Base-by-base conservation (phyloP, 108 stramenopile genomes). In the Nannochloropsis salina region DNA sequence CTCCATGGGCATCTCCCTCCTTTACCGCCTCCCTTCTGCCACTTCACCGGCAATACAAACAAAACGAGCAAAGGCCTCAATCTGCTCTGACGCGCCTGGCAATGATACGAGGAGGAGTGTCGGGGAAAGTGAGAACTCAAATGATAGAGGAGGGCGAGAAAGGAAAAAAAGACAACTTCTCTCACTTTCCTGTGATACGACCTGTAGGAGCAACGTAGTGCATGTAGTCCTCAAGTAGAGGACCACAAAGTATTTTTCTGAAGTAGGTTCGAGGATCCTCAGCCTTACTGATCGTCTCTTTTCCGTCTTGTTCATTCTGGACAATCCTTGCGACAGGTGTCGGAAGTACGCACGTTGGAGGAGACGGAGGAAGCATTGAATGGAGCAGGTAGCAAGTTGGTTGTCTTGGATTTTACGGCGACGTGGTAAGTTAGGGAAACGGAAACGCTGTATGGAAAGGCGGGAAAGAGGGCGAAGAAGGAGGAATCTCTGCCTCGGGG, bases 321-420 rank as follows among this genome's bases (percentile, higher is more conserved):
- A n/a, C 61, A 3, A 0, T 2, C n/a, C n/a, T 74, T 74, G 15
- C 61, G 61, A 74, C n/a, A 74, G 61, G 61, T 74, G 61, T n/a
- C 15, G 61, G 61, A 74, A n/a, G 61, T 74, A n/a, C 61, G n/a
- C 20, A 74, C 61, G n/a, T 74, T 74, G 61, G 61, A 74, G 61
- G 61, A 74, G 61, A 74, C 61, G 61, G 61, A 74, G 61, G 61
- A 15, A n/a, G 61, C 61, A n/a, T 74, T 74, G 61, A 6, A n/a
- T n/a, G 61, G n/a, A n/a, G 61, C 61, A n/a, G 61, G 61, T 1
- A 74, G 61, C 61, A 74, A 74, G 61, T 2, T 74, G 61, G 61
- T 74, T 15, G 61, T 74, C 20, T n/a, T 74, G n/a, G 61, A 74
- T n/a, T 74, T 74, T 74, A 74, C 61, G 61, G 61, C 61, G 61